Evolutionary conservation across 148 eudicot genomes (phyloP).

Genomic region (Gaultheria prostrata): DNA sequence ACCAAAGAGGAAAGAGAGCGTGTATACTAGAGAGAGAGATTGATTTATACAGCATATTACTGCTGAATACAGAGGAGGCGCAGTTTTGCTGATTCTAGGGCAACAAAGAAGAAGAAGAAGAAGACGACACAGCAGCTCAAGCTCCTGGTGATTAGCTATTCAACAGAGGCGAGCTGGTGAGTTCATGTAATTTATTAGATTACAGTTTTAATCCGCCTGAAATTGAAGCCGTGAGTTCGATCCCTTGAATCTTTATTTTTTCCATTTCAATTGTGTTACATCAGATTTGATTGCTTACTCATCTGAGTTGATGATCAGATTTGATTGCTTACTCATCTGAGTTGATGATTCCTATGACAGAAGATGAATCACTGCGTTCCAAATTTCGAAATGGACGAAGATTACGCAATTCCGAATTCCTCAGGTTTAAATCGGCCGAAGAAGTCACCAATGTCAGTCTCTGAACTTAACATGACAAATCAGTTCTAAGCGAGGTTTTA

Average conservation of each 20-base stretch:
- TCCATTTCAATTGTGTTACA: not conserved
- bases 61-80: not conserved
- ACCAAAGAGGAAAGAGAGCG: not conserved
- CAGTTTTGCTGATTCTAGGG: not conserved
- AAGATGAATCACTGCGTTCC: constrained; percentile 52
- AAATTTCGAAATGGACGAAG: constrained; percentile 55
- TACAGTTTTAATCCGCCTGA: not conserved
- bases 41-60: not conserved
- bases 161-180: not conserved
- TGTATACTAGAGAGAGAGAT: not conserved
- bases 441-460: constrained; percentile 35
- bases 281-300: not conserved
- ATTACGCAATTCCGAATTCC: constrained; percentile 31
- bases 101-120: not conserved
- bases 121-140: not conserved
- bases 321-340: not conserved
- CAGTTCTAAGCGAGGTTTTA: not conserved
- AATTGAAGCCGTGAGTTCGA: not conserved
- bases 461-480: not conserved
- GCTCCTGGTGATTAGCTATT: constrained; percentile 7
- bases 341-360: not conserved
- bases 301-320: not conserved
- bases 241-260: not conserved
- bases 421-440: constrained; percentile 24
- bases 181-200: not conserved